Conservation (phyloP, 106 monocot genomes). For the Dioscorea alata region DNA sequence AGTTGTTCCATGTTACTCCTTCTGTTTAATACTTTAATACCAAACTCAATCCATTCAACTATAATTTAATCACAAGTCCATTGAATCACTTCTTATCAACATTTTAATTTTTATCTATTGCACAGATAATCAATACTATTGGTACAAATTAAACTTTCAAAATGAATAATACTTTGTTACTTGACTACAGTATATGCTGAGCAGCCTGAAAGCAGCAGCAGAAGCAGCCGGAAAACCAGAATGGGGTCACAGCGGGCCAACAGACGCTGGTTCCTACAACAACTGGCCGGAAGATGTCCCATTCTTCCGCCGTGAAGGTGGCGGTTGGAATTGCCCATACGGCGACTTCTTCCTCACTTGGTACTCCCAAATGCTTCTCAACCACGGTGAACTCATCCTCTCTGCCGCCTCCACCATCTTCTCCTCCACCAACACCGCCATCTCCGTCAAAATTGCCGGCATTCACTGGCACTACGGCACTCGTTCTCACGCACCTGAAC, state of each 20-base stretch:
- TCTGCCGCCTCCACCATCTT: conserved; percentile 44
- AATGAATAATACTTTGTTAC: neutral
- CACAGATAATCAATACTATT: no score
- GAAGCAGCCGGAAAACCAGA: conserved; percentile 54
- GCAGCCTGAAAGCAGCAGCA: conserved; percentile 67
- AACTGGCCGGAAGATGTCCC: conserved; percentile 85
- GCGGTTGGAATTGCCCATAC: conserved; percentile 62
- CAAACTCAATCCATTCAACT: no score
- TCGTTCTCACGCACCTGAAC: conserved; percentile 75
- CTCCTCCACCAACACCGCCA: conserved; percentile 28
- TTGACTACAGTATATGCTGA: conserved; percentile 49
- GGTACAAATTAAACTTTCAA: no score
- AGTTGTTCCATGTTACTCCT: no score
- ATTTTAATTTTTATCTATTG: no score
- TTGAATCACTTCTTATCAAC: no score
- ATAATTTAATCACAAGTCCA: no score
- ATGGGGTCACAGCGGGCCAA: conserved; percentile 72
- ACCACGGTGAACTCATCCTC: conserved; percentile 71
- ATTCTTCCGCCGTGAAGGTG: conserved; percentile 76
- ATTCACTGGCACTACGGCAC: conserved; percentile 99
- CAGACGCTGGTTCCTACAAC: conserved; percentile 77
- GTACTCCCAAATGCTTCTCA: conserved; percentile 76
- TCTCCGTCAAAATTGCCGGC: conserved; percentile 88
- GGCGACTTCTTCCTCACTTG: conserved; percentile 90
- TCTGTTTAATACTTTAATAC: no score